Percentiles rank a stretch among this genome's conserved stretches.
Conservation (phyloP, 345 rosid species). For the Carallia brachiata region DNA sequence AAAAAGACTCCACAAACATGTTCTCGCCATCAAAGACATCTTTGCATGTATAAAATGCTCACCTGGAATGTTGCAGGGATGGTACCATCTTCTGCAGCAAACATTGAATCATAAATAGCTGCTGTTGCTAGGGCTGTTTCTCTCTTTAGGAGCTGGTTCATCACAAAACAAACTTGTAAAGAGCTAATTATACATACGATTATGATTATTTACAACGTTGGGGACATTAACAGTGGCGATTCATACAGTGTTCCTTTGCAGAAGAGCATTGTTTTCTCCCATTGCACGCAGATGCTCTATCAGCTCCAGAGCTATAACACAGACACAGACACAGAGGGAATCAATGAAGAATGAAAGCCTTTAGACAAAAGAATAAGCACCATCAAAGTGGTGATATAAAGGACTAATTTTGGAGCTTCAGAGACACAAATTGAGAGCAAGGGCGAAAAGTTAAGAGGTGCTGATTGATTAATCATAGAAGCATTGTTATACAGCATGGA, state of each 20-base stretch:
- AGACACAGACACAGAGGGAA: not conserved
- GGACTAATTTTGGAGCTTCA: not conserved
- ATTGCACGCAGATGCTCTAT: constrained; percentile 92
- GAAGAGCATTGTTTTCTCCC: constrained; percentile 98
- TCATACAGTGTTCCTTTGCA: constrained; percentile 67
- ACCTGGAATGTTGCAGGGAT: constrained; percentile 98
- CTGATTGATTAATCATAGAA: not conserved
- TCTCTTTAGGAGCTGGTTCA: constrained; percentile 58
- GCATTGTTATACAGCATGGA: not conserved
- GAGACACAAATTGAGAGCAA: not conserved
- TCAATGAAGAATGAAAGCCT: too few relatives aligned
- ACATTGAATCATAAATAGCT: constrained; percentile 94
- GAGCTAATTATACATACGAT: not conserved
- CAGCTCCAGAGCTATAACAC: constrained; percentile 70
- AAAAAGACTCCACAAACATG: not conserved
- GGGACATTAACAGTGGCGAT: not conserved
- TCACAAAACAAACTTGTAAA: constrained; percentile 1
- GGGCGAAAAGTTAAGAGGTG: not conserved
- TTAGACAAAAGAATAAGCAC: too few relatives aligned
- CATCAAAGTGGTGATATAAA: too few relatives aligned
- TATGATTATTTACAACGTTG: not conserved
- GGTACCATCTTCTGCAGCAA: constrained; percentile 85
- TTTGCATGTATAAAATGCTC: not conserved
- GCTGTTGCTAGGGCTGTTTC: constrained; percentile 95
- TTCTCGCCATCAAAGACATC: not conserved